Evolutionary conservation across 2,329 filamentous ascomycete genomes (phyloP).

Genomic region (Emergomyces pasteurianus): DNA sequence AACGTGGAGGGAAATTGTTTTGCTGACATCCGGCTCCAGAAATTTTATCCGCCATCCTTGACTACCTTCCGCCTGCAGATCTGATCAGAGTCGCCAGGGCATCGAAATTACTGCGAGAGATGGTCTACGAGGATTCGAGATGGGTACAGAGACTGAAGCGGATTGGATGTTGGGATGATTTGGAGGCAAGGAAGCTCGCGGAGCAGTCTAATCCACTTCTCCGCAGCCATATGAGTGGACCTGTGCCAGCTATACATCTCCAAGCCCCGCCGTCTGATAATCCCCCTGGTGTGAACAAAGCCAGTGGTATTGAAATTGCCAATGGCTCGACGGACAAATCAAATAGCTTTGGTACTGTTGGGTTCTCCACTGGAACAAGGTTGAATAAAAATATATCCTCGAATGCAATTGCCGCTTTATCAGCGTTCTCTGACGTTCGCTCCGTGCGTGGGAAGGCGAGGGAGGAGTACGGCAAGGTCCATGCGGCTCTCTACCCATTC

Average conservation of each 20-base stretch:
- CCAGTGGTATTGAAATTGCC: background rate
- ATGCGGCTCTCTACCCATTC: conserved; percentile 76
- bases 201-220: conserved; percentile 48
- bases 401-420: conserved; percentile 49
- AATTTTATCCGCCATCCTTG: conserved; percentile 75
- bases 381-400: conserved; percentile 36
- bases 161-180: conserved; percentile 89
- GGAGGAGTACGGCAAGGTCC: conserved; percentile 82
- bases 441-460: conserved; percentile 77
- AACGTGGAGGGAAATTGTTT: conserved; percentile 3
- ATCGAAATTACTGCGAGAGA: conserved; percentile 80
- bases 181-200: conserved; percentile 66
- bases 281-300: background rate
- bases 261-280: background rate
- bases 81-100: conserved; percentile 74
- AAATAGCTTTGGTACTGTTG: conserved; percentile 73
- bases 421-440: conserved; percentile 55
- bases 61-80: conserved; percentile 76
- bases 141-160: conserved; percentile 79
- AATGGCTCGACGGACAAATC: conserved; percentile 25
- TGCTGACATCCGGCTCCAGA: conserved; percentile 42
- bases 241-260: background rate
- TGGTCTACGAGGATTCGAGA: conserved; percentile 96
- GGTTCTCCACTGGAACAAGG: conserved; percentile 35
- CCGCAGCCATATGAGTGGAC: background rate